Conservation (phyloP, 805 yeast genomes). For the Saccharomyces eubayanus region DNA sequence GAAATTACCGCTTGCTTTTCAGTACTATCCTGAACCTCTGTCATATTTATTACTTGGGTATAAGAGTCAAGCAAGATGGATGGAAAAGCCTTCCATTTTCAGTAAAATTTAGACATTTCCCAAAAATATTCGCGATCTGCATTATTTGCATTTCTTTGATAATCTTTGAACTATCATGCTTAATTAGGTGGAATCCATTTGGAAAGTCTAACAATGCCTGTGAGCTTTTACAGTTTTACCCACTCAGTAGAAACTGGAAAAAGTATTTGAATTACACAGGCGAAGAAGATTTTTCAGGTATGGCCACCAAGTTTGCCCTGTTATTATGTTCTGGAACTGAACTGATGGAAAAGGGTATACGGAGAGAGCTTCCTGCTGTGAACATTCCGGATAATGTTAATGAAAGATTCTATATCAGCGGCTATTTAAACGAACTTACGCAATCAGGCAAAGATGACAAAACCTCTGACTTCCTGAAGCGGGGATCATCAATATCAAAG, state of each 20-base stretch:
- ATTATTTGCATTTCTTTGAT: constrained; percentile 49
- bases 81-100: constrained; percentile 44
- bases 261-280: constrained; percentile 26
- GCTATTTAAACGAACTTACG: constrained; percentile 12
- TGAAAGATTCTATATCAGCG: constrained; percentile 14
- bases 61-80: constrained; percentile 35
- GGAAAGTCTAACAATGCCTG: constrained; percentile 6
- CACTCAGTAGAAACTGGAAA: constrained; percentile 33
- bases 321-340: constrained; percentile 20
- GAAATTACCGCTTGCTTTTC: constrained; percentile 52
- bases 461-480: background rate
- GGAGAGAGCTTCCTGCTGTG: constrained; percentile 21
- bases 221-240: constrained; percentile 24
- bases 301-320: constrained; percentile 17
- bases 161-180: constrained; percentile 50
- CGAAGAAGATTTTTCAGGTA: constrained; percentile 25
- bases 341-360: constrained; percentile 15
- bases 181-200: constrained; percentile 39
- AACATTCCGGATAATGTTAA: constrained; percentile 15
- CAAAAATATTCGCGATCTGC: constrained; percentile 42
- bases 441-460: background rate
- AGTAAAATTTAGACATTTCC: constrained; percentile 52
- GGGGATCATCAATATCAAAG: background rate
- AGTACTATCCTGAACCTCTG: constrained; percentile 51
- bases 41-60: constrained; percentile 42